phyloP scores from a whole-genome alignment of 164 flowering plant species.

The Liriodendron chinense region DNA sequence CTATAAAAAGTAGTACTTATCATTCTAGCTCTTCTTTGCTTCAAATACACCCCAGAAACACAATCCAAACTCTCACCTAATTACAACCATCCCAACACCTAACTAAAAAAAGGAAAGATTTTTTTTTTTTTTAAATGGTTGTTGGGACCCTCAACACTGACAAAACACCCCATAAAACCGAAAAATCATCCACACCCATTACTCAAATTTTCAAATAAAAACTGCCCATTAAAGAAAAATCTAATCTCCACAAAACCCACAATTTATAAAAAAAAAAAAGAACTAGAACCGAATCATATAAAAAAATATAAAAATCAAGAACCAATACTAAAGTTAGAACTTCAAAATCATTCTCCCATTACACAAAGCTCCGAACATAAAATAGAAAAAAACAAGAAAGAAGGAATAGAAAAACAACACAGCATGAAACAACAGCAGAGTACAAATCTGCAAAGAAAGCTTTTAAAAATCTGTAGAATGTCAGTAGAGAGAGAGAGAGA shows the following conservation, averaged over 20 bases:
- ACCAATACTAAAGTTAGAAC: neutral
- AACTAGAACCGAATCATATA: conserved; percentile 6
- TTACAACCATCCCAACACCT: neutral
- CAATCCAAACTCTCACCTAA: conserved; percentile 25
- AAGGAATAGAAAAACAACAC: conserved; percentile 4
- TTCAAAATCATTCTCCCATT: conserved; percentile 3
- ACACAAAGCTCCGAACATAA: conserved; percentile 2
- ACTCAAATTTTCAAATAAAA: conserved; percentile 24
- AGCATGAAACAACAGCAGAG: neutral
- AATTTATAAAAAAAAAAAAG: neutral
- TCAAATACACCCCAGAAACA: conserved; percentile 39
- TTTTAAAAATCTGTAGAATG: conserved; percentile 12
- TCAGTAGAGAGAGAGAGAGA: conserved; percentile 7
- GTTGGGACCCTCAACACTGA: conserved; percentile 6
- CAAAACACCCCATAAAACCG: neutral
- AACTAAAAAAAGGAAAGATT: neutral
- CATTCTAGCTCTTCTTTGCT: conserved; percentile 36
- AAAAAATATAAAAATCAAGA: neutral
- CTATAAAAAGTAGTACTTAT: neutral
- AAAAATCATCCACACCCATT: conserved; percentile 16
- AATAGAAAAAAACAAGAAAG: neutral
- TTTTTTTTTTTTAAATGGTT: conserved; percentile 11
- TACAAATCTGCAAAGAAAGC: neutral
- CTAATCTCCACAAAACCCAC: conserved; percentile 16
- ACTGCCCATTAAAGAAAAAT: conserved; percentile 18